Evolutionary conservation across 2,329 filamentous ascomycete species (phyloP), one percentile per base, ranked within the genome.

Genomic region (Nemania diffusa): DNA sequence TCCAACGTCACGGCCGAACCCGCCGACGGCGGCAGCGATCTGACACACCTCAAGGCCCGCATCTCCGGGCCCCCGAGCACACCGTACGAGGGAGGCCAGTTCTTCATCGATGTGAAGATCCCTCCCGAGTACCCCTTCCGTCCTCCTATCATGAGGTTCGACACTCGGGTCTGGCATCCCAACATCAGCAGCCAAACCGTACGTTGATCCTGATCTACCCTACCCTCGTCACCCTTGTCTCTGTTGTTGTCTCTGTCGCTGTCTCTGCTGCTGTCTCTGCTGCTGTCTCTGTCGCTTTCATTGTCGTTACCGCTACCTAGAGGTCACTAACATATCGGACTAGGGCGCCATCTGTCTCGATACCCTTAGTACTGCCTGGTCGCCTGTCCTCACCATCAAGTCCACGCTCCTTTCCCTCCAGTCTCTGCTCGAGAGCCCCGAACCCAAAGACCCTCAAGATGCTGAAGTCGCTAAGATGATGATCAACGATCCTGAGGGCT

Each of bases 291-390:
- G 15, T 13, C 34, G 3, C 34, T 13, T 15, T 32, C 5, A 32
- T 9, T 9, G 9, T 9, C 9, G 29, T 13, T 40, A 15, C 15
- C 34, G 5, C 15, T 13, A 5, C 29, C 29, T 9, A 13, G 9
- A 24, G 7, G n/a, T 24, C 2, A 48, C 48, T 50, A 22, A 57
- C 27, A 50, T 5, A 24, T 51, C 26, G 42, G 26, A 5, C 8
- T 69, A 98, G 93, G 96, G 96, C 63, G 95, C 94, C 27, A 99
- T 99, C 78, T 99, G 96, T 77, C 89, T 99, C 62, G 96, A 99
- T 78, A 98, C 94, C 0, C 87, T 99, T 17, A 91, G 92, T 9
- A 88, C 88, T 13, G 93, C 92, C 73, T 99, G 96, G 96, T 97
- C 95, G 5, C 96, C 96, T 0, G 94, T 99, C 26, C 87, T 97